Percentiles rank a stretch among this genome's conserved stretches.
These are phyloP conservation scores for Botrytis deweyae DNA, from an alignment of 2,329 filamentous ascomycete genomes.

Conservation along the genomic window DNA sequence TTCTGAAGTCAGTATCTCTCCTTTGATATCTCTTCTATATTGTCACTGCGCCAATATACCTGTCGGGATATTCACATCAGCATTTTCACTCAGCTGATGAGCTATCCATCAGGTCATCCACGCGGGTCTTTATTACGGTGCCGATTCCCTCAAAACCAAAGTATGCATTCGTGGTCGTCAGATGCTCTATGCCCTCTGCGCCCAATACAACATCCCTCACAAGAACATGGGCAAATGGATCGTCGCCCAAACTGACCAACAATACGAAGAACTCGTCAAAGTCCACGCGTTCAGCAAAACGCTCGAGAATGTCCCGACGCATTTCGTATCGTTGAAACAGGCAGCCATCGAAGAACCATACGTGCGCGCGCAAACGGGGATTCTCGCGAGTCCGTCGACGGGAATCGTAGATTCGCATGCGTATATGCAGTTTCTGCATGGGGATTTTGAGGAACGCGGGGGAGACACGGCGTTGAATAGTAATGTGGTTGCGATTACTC, in stretches of 20 bases:
- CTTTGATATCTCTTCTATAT: neutral
- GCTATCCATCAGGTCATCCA: slow-evolving; percentile 72
- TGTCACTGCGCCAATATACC: neutral
- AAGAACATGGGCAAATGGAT: slow-evolving; percentile 88
- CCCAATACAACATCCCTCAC: slow-evolving; percentile 64
- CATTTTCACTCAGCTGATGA: neutral
- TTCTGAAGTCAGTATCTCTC: slow-evolving; percentile 51
- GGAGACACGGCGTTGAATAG: slow-evolving; percentile 72
- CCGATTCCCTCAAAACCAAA: slow-evolving; percentile 71
- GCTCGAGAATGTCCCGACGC: slow-evolving; percentile 61
- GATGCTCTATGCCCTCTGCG: slow-evolving; percentile 78
- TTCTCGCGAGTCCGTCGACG: slow-evolving; percentile 81
- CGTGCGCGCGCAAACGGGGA: slow-evolving; percentile 68
- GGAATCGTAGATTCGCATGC: slow-evolving; percentile 89
- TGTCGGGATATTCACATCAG: neutral
- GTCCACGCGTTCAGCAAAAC: slow-evolving; percentile 48
- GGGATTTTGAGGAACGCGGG: slow-evolving; percentile 72
- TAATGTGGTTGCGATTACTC: slow-evolving; percentile 56
- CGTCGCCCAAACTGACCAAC: slow-evolving; percentile 75
- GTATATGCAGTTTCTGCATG: slow-evolving; percentile 78
- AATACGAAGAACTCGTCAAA: slow-evolving; percentile 51
- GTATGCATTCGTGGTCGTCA: slow-evolving; percentile 78
- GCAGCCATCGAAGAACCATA: slow-evolving; percentile 67
- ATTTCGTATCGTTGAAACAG: slow-evolving; percentile 65
- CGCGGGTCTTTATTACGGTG: slow-evolving; percentile 73